Evolutionary conservation across 2,329 filamentous ascomycete genomes (phyloP), one percentile per base, ranked within the genome.

Genomic region (Colletotrichum tropicicola): DNA sequence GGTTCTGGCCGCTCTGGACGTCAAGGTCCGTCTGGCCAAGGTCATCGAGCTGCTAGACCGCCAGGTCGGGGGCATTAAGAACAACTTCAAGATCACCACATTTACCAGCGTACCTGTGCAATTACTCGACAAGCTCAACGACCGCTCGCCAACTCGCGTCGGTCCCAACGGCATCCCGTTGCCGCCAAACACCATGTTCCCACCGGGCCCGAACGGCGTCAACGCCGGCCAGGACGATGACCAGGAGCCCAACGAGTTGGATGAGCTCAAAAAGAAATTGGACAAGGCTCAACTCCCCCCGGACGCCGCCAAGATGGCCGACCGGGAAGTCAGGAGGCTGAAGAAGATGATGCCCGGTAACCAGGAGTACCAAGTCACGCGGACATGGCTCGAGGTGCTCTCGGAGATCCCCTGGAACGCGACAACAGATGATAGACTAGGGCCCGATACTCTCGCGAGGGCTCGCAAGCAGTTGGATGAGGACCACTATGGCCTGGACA

Each of bases 301-400:
- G 0, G 96, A 99, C 69, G 94, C 94, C 6, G 87, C 91, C 66
- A 98, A 96, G 80, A 89, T 97, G n/a, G 95, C 94, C 2, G 92
- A 97, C 62, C 87, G 94, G 56, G 96, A 99, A 77, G 78, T 99
- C 48, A 92, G 93, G 73, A 86, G 96, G 21, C 80, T 99, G 67
- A 92, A 92, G 73, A 97, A 97, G 82, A 98, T 98, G 93, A 94
- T 93, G 73, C 94, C 96, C 0, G 93, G 93, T 53, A 96, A 98
- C 74, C 95, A 97, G 37, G 96, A 99, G 74, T 98, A 98, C 74
- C 93, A 96, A 68, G 95, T 99, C 12, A 93, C 92, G 69, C 85
- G 95, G 68, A 97, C 94, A 52, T 99, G 98, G 79, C 85, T 99
- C 12, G 96, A 99, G 79, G 98, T 94, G 12, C 81, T 99, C 61